Evolutionary conservation across 192 early-diverging fungal genomes (phyloP).

Genomic region (Neocallimastix lanati): DNA sequence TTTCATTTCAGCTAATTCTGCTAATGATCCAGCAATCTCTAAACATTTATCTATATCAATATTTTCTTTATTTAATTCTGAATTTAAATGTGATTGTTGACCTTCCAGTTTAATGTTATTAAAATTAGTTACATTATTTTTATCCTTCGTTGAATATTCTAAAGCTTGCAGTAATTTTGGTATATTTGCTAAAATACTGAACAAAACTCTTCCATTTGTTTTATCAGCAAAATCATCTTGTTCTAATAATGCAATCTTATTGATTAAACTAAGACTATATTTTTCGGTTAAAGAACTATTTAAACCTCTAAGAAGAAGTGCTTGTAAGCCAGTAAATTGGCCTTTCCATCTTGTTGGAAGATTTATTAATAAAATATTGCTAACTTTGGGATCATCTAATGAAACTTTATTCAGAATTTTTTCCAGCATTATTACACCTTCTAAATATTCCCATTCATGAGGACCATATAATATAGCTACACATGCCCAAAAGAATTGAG

Average conservation of each 20-base stretch:
- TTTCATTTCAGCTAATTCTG: conserved; percentile 24
- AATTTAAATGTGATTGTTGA: neutral
- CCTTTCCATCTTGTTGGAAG: conserved; percentile 60
- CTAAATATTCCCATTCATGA: conserved; percentile 56
- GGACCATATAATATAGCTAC: conserved; percentile 53
- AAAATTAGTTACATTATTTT: neutral
- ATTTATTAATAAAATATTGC: conserved; percentile 27
- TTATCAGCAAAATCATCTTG: conserved; percentile 44
- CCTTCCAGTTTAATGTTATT: too few relatives aligned
- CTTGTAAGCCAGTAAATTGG: conserved; percentile 54
- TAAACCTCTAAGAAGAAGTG: conserved; percentile 52
- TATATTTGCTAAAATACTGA: conserved; percentile 43
- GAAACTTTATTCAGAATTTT: conserved; percentile 40
- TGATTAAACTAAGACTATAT: conserved; percentile 33
- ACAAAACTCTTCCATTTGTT: conserved; percentile 29
- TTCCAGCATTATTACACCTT: conserved; percentile 46
- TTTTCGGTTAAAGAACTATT: conserved; percentile 31
- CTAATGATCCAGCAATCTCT: conserved; percentile 25
- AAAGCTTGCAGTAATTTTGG: conserved; percentile 47
- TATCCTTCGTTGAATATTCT: conserved; percentile 10
- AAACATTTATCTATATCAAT: conserved; percentile 20
- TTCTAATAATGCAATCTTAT: conserved; percentile 28
- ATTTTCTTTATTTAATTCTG: conserved; percentile 7
- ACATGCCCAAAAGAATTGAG: conserved; percentile 66
- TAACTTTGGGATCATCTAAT: conserved; percentile 18